These are phyloP conservation scores for Artomyces pyxidatus DNA, from an alignment of 768 basidiomycete genomes.

Conservation along the genomic window DNA sequence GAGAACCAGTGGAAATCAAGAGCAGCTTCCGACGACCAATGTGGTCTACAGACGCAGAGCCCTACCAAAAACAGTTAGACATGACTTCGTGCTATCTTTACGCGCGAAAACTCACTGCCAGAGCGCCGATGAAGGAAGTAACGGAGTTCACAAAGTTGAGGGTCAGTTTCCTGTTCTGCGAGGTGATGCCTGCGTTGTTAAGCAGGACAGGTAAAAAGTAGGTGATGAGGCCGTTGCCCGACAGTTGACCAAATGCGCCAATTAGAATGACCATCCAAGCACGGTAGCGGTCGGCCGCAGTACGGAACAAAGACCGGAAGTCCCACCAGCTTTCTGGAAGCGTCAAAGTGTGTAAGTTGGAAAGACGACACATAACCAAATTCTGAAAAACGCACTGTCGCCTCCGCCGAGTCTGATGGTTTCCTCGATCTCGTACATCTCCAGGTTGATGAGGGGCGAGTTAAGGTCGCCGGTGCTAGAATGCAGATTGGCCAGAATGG, in stretches of 20 bases:
- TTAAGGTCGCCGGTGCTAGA: conserved; percentile 35
- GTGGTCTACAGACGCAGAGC: conserved; percentile 39
- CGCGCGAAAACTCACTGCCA: conserved; percentile 18
- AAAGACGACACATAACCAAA: not conserved
- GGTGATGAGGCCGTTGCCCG: conserved; percentile 42
- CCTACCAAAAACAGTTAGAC: conserved; percentile 19
- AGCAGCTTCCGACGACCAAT: conserved; percentile 40
- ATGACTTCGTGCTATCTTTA: not conserved
- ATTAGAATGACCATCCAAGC: conserved; percentile 45
- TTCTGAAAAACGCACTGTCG: conserved; percentile 29
- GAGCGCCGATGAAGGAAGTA: conserved; percentile 35
- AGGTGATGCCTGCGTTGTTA: conserved; percentile 39
- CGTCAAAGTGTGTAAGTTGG: not conserved
- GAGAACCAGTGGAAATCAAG: conserved; percentile 29
- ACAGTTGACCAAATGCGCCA: conserved; percentile 35
- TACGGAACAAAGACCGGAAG: conserved; percentile 42
- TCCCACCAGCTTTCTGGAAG: conserved; percentile 45
- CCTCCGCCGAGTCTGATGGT: conserved; percentile 37
- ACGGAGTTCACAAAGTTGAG: conserved; percentile 46
- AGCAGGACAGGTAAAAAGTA: conserved; percentile 41
- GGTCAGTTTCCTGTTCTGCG: conserved; percentile 32
- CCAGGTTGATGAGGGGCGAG: conserved; percentile 42
- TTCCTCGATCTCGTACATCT: conserved; percentile 47
- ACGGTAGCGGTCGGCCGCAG: conserved; percentile 36
- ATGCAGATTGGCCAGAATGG: conserved; percentile 40